phyloP scores from a whole-genome alignment of 1,284 basidiomycete species.

The Apiotrichum sp. region DNA sequence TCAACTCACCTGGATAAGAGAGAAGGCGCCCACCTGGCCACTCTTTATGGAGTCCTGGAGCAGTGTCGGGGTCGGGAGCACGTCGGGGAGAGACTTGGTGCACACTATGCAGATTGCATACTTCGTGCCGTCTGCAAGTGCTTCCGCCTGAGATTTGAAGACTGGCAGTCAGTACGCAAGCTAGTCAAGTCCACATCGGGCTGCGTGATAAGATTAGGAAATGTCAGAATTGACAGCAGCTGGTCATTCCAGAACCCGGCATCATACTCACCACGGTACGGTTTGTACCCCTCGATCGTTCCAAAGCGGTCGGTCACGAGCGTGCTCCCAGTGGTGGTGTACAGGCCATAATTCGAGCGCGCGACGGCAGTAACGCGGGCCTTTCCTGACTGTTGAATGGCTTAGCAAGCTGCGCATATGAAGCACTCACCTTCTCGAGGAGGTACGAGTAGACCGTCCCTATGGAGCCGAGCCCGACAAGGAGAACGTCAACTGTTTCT shows the following conservation, averaged over 20 bases:
- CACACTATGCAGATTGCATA: constrained; percentile 65
- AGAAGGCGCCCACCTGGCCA: constrained; percentile 56
- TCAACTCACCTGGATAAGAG: constrained; percentile 55
- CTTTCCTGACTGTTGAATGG: constrained; percentile 49
- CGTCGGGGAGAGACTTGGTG: constrained; percentile 68
- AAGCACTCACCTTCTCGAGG: constrained; percentile 49
- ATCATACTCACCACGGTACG: constrained; percentile 52
- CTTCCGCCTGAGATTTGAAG: constrained; percentile 55
- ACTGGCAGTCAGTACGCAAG: constrained; percentile 45
- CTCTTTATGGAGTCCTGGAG: constrained; percentile 57
- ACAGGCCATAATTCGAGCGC: constrained; percentile 61
- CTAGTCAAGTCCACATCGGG: no score
- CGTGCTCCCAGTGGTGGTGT: constrained; percentile 52
- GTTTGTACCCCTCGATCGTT: constrained; percentile 56
- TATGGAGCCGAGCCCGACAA: constrained; percentile 52
- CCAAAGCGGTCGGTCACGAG: constrained; percentile 60
- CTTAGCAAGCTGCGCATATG: not conserved
- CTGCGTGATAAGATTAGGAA: no score
- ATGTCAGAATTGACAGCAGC: no score
- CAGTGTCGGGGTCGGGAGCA: constrained; percentile 55
- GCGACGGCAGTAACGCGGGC: constrained; percentile 68
- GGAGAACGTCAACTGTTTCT: constrained; percentile 40
- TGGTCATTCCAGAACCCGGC: no score
- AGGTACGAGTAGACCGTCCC: constrained; percentile 57
- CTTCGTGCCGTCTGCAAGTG: constrained; percentile 51